Evolutionary conservation across 768 basidiomycete species (phyloP).

Genomic region (Coprinopsis sp.): DNA sequence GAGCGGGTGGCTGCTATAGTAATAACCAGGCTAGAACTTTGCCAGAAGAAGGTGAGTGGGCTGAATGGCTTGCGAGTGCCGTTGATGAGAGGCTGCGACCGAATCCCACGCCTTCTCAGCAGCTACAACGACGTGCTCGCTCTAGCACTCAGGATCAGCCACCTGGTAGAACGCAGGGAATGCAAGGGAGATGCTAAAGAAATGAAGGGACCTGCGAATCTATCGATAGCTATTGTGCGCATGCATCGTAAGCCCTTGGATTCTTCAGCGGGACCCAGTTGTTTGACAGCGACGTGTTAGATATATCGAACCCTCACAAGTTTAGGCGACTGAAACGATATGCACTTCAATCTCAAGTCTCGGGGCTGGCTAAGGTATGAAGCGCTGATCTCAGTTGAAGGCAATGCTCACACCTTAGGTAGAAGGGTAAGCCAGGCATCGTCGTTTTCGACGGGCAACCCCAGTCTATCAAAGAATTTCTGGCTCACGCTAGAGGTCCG

Average conservation of each 20-base stretch:
- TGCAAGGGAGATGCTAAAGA: no score
- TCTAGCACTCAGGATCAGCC: no score
- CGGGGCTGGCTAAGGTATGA: slow-evolving; percentile 37
- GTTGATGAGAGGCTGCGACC: no score
- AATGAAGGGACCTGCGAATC: no score
- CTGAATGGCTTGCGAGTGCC: no score
- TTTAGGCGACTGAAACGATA: slow-evolving; percentile 37
- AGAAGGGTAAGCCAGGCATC: slow-evolving; percentile 41
- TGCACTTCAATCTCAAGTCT: slow-evolving; percentile 32
- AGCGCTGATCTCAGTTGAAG: no score
- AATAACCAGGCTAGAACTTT: no score
- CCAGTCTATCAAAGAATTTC: slow-evolving; percentile 30
- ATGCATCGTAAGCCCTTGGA: slow-evolving; percentile 38
- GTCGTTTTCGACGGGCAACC: slow-evolving; percentile 37
- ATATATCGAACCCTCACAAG: slow-evolving; percentile 37
- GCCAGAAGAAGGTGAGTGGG: no score
- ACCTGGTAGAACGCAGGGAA: no score
- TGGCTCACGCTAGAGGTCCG: slow-evolving; percentile 35
- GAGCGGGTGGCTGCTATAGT: no score
- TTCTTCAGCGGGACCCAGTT: background rate
- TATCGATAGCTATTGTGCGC: slow-evolving; percentile 33
- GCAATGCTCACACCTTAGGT: background rate
- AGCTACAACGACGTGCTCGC: no score
- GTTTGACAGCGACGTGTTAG: slow-evolving; percentile 15
- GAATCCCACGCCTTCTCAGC: no score